Conservation (phyloP, 257 asterid species). For the Plantago elongata region DNA sequence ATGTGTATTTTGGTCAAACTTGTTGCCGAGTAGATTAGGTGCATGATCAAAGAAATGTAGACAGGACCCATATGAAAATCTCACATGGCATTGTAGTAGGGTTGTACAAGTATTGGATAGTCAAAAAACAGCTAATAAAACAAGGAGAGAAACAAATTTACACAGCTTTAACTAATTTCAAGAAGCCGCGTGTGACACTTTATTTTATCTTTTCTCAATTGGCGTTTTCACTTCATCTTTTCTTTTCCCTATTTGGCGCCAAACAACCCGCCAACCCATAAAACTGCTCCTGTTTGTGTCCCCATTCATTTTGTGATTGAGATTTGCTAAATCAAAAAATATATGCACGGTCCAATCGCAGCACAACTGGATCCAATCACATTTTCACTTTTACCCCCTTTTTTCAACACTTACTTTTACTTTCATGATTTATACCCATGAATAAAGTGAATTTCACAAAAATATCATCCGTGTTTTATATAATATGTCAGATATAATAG, state of each 20-base stretch:
- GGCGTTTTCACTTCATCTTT: conserved; percentile 3
- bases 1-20: no score
- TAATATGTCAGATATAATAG: no score
- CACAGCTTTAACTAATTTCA: no score
- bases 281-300: background rate
- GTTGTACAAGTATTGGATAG: background rate
- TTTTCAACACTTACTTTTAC: no score
- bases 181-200: background rate
- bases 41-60: no score
- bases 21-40: no score
- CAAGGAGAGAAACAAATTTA: background rate
- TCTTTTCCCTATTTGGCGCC: no score
- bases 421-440: no score
- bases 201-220: conserved; percentile 12
- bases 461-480: no score
- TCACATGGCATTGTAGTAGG: conserved; percentile 13
- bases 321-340: no score
- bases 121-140: background rate
- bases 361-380: background rate
- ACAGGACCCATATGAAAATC: background rate
- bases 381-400: no score
- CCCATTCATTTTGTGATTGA: background rate
- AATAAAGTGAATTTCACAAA: no score
- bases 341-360: background rate
- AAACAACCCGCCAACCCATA: conserved; percentile 14